Base-by-base conservation (phyloP, 2,329 filamentous ascomycete species). In the Colletotrichum brevisporum region DNA sequence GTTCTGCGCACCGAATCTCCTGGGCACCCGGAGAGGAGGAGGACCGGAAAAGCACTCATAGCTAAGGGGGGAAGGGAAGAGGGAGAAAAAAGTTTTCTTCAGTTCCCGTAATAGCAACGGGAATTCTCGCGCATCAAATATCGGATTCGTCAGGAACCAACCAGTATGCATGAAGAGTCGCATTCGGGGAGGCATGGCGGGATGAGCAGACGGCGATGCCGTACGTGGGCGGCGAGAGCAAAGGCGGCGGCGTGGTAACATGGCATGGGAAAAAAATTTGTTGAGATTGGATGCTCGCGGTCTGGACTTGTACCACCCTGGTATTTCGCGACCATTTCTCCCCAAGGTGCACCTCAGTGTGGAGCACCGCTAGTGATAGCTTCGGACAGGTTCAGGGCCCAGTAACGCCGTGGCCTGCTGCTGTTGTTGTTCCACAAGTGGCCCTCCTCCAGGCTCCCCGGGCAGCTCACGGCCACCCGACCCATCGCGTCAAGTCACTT, bases 211-310 rank as follows among this genome's bases (percentile, higher is more conserved):
- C 61, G 62, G 62, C 66, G 55, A 69, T 51, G 36, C 62, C 55
- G 62, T 56, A n/a, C 12, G n/a, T n/a, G 31, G 50, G 12, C 27
- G 12, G 50, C 15, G 50, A 39, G 54, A 66, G 41, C 27, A 55
- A 59, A 39, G 9, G 45, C 36, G 9, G 45, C 36, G 21, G 53
- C 39, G 57, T 51, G 53, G 61, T 36, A 68, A 58, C 48, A 70
- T 68, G 56, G 56, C 48, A 70, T 68, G 56, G 56, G 63, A 67
- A 67, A 70, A 68, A 58, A 68, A 70, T 70, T 68, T 70, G 67
- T 70, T 70, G 67, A 70, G 67, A 31, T 36, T 36, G 31, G 31
- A 36, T 53, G 27, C 16, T 57, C 56, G 26, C 24, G 57, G 63
- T 62, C 59, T 67, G 68, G 70, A 63, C 63, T 71, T 64, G 70